Evolutionary conservation across 1,139 yeast species (phyloP), one percentile per base, ranked within the genome.

Genomic region (Saccharomycopsis hybrid): DNA sequence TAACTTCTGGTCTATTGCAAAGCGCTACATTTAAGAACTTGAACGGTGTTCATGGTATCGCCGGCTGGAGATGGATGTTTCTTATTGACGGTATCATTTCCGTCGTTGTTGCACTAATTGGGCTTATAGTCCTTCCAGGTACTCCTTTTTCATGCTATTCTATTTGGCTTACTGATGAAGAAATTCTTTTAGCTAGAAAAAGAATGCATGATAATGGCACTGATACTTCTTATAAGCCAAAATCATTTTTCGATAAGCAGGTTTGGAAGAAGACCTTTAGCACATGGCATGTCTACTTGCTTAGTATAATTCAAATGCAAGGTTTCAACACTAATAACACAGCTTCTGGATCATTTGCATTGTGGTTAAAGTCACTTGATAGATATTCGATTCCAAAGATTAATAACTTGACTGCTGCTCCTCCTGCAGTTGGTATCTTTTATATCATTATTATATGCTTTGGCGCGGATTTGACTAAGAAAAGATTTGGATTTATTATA

Each of bases 1-100:
- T 82, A 59, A 77, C 85, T 3, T 73, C 85, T 4, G 86, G 88
- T 42, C 72, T 80, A 47, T 65, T 83, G 35, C 82, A 83, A 48
- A 77, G 83, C n/a, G 77, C 81, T 5, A 76, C 81, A 45, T 77
- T 68, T 58, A 65, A 74, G 46, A 58, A 64, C 29, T 59, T 80
- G 58, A 67, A 71, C 50, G 79, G 78, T 32, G 63, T 62, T 4
- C 63, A 64, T 51, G 83, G 85, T 1, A 65, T 78, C 35, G 72
- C 66, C 35, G 80, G 85, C 9, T 83, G 89, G 89, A 74, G 81
- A 65, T 83, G 89, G 88, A 77, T 80, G 65, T 83, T 80, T 60
- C 74, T 84, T 53, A 73, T 83, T 55, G 88, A 83, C 62, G 85
- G 83, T 5, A 63, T 78, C 44, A 70, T 82, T 40, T 77, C 88